phyloP scores from a whole-genome alignment of 164 flowering plant species.

The Buxus sempervirens region DNA sequence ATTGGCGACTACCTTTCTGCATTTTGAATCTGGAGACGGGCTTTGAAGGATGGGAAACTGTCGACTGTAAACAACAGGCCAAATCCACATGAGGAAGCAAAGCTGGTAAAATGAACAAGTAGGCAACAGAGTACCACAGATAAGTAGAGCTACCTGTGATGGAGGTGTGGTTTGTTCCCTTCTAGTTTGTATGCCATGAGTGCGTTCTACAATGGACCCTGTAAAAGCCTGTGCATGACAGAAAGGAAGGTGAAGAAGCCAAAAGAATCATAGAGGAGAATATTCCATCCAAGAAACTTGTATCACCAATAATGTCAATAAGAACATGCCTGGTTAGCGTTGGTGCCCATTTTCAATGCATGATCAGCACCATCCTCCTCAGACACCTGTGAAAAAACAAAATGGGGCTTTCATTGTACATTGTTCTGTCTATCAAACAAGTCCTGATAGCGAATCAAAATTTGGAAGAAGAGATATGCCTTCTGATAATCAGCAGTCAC shows the following conservation, averaged over 20 bases:
- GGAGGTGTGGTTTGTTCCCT: slow-evolving; percentile 23
- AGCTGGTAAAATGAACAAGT: neutral
- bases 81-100: slow-evolving; percentile 6
- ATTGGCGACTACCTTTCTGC: slow-evolving; percentile 51
- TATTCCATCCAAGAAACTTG: neutral
- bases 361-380: neutral
- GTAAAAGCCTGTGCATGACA: slow-evolving; percentile 59
- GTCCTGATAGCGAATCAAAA: neutral
- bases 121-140: neutral
- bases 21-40: slow-evolving; percentile 92
- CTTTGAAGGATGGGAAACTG: slow-evolving; percentile 50
- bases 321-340: slow-evolving; percentile 8
- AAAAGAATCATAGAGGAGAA: neutral
- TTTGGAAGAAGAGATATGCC: slow-evolving; percentile 15
- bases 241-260: neutral
- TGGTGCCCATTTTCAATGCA: neutral
- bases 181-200: slow-evolving; percentile 29
- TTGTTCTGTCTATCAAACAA: neutral
- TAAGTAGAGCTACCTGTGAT: slow-evolving; percentile 37
- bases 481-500: slow-evolving; percentile 27
- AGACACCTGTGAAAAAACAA: slow-evolving; percentile 9
- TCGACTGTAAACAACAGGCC: slow-evolving; percentile 26
- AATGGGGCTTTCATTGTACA: neutral
- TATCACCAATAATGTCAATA: neutral
- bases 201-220: slow-evolving; percentile 69